Conservation (phyloP, 2,329 filamentous ascomycete species). For the Trichoderma breve region DNA sequence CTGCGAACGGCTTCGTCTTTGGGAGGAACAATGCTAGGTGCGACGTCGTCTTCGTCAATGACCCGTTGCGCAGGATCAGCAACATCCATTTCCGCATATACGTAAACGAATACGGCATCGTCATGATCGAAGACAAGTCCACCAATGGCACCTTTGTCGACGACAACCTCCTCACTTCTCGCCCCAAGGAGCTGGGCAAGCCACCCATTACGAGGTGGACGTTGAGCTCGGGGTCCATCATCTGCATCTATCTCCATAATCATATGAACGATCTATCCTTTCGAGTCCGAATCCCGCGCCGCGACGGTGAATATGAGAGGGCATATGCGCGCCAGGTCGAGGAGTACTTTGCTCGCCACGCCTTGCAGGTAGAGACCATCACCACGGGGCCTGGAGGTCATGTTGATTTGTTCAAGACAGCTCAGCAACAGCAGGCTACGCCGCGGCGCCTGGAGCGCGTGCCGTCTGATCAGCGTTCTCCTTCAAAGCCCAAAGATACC, state of each 20-base stretch:
- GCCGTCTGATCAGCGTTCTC: constrained; percentile 18
- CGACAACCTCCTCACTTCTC: constrained; percentile 57
- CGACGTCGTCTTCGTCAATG: constrained; percentile 67
- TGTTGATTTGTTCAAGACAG: constrained; percentile 36
- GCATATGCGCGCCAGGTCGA: constrained; percentile 68
- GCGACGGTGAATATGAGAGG: constrained; percentile 63
- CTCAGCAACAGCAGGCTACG: not conserved
- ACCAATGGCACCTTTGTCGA: constrained; percentile 96
- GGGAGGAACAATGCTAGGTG: constrained; percentile 71
- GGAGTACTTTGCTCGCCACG: constrained; percentile 56
- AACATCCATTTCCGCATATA: constrained; percentile 96
- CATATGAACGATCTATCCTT: constrained; percentile 66
- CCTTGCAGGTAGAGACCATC: constrained; percentile 39
- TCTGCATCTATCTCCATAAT: constrained; percentile 63
- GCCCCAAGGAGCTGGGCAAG: constrained; percentile 35
- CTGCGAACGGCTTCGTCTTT: constrained; percentile 75
- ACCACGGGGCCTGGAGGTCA: constrained; percentile 49
- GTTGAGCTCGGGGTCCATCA: constrained; percentile 68
- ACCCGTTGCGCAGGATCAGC: constrained; percentile 73
- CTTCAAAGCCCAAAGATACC: constrained; percentile 29
- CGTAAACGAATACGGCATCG: constrained; percentile 76
- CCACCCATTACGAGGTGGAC: constrained; percentile 51
- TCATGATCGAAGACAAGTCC: constrained; percentile 92
- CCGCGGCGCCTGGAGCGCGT: constrained; percentile 7
- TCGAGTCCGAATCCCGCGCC: constrained; percentile 77